phyloP scores from a whole-genome alignment of 345 rosid genomes.

The Pistacia atlantica region DNA sequence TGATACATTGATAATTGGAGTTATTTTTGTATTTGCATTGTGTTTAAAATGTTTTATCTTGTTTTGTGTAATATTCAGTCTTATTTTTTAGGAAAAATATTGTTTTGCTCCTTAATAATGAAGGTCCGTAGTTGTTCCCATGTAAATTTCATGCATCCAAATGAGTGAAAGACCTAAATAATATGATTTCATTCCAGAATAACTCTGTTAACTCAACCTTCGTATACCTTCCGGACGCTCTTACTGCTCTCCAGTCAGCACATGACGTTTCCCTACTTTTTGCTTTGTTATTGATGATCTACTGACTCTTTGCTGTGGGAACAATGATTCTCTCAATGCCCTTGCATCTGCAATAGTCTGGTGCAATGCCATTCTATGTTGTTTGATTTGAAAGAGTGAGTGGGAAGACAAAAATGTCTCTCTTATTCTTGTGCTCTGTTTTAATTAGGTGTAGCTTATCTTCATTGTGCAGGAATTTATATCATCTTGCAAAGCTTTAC shows the following conservation, averaged over 20 bases:
- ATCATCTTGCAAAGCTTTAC: constrained; percentile 53
- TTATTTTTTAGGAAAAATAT: neutral
- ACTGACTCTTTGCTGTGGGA: neutral
- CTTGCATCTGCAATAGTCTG: neutral
- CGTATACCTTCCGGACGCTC: neutral
- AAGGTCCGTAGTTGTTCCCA: neutral
- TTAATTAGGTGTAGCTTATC: neutral
- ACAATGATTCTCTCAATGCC: neutral
- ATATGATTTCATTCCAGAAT: neutral
- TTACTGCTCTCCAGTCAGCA: neutral
- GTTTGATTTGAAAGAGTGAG: neutral
- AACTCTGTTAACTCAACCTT: neutral
- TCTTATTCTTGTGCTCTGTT: neutral
- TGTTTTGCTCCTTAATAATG: neutral
- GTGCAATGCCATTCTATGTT: neutral
- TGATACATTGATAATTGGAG: neutral
- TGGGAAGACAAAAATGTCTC: neutral
- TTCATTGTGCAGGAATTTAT: constrained; percentile 54
- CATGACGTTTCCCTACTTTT: neutral
- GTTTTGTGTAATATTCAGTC: neutral
- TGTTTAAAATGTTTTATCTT: neutral
- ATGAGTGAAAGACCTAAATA: neutral
- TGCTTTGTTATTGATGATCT: neutral
- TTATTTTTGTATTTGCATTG: neutral
- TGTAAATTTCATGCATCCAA: neutral